phyloP scores from a whole-genome alignment of 108 stramenopile species.

The Aurantiochytrium sp. region DNA sequence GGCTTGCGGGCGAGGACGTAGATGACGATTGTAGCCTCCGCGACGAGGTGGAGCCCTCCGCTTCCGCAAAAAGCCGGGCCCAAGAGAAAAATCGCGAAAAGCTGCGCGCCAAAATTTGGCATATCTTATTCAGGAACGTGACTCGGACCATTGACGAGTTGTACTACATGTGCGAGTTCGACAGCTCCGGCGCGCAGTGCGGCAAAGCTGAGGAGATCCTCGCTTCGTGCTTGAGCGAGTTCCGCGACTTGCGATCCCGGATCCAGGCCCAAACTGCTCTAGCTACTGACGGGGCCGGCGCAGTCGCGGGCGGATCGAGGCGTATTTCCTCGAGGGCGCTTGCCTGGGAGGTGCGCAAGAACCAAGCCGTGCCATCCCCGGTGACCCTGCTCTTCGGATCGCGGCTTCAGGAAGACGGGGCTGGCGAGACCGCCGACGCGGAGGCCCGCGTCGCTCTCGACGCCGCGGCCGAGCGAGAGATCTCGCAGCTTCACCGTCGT shows the following conservation, averaged over 20 bases:
- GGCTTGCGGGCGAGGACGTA: too few relatives aligned
- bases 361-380: not conserved
- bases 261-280: not conserved
- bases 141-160: slow-evolving; percentile 7
- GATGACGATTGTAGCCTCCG: too few relatives aligned
- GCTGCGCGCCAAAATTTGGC: not conserved
- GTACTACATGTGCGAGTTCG: slow-evolving; percentile 31
- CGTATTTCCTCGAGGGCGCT: not conserved
- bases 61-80: too few relatives aligned
- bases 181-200: not conserved
- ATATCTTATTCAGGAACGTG: not conserved
- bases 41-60: too few relatives aligned
- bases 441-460: not conserved
- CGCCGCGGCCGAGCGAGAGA: too few relatives aligned
- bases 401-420: not conserved
- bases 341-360: slow-evolving; percentile 21
- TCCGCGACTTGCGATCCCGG: not conserved
- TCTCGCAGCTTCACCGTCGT: too few relatives aligned
- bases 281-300: not conserved
- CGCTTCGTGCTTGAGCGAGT: not conserved
- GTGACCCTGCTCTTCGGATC: not conserved
- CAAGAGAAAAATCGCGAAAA: not conserved
- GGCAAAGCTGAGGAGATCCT: not conserved
- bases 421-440: not conserved
- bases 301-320: not conserved